Base-by-base conservation (phyloP, 352 stramenopile species). In the Globisporangium acanthophoron region DNA sequence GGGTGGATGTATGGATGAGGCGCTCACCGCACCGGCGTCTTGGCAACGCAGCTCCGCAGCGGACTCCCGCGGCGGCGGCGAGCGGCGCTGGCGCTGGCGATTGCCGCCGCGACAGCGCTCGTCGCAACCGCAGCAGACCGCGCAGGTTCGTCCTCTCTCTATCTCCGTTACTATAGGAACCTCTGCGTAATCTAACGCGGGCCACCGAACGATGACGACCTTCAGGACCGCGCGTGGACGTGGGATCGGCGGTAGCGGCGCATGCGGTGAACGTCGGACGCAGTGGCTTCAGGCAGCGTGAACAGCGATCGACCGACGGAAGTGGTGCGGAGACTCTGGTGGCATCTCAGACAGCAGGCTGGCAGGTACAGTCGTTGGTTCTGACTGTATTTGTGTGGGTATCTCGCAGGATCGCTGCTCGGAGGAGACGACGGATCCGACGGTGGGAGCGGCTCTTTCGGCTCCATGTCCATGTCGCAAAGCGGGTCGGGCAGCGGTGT, bases 61-160 rank as follows among this genome's bases (percentile, higher is more conserved):
- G 58, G 31, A 53, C 41, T 48, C 31, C 31, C 31, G 31, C 41
- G 58, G 58, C 44, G 41, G 45, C 43, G 58, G 27, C 51, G 51
- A 54, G 24, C 44, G 58, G 51, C 57, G 40, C 44, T 64, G 24
- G 35, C 18, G 24, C 3, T 47, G 5, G 37, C 12, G 13, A 18
- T 12, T 43, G 43, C 46, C 8, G 49, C 48, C 15, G 51, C 33
- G 6, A 58, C 58, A 54, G 51, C 35, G 51, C 44, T 64, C 43
- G 58, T 54, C 43, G 58, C 51, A 54, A 24, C 44, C 46, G 51
- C 35, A 49, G 58, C 50, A 58, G 43, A 3, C 49, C 7, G 13
- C 49, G 37, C 37, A 18, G 37, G 37, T 43, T 43, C 37, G 37
- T 43, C 35, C 12, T 5, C 35, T 12, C 35, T 15, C 35, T 35